phyloP scores from a whole-genome alignment of 805 yeast species.

The Candida corydali region DNA sequence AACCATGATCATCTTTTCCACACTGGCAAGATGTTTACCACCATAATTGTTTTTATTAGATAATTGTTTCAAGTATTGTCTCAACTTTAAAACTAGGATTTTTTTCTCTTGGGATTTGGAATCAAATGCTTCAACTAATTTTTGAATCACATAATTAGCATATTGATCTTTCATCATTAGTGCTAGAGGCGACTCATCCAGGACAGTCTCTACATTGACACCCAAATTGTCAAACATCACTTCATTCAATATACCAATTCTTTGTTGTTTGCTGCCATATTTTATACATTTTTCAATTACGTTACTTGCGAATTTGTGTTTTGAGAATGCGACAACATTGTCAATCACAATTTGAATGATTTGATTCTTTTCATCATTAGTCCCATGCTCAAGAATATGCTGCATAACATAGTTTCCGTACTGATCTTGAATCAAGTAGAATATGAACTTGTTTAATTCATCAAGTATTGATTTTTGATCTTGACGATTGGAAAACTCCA shows the following conservation, averaged over 20 bases:
- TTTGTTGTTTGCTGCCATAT: conserved; percentile 61
- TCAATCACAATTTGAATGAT: conserved; percentile 68
- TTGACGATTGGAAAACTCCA: conserved; percentile 67
- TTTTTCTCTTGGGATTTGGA: conserved; percentile 59
- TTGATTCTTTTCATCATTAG: conserved; percentile 50
- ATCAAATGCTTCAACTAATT: conserved; percentile 77
- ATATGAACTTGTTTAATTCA: conserved; percentile 70
- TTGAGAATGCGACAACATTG: conserved; percentile 76
- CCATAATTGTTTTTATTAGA: conserved; percentile 64
- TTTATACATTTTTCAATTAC: conserved; percentile 93
- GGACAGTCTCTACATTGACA: conserved; percentile 42
- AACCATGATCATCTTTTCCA: conserved; percentile 51
- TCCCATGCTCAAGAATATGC: conserved; percentile 86
- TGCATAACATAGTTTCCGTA: conserved; percentile 98
- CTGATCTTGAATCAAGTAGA: conserved; percentile 85
- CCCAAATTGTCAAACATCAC: conserved; percentile 56
- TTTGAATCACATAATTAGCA: conserved; percentile 96
- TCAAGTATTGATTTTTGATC: conserved; percentile 66
- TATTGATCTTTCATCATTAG: conserved; percentile 97
- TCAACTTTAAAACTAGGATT: conserved; percentile 66
- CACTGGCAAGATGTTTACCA: conserved; percentile 81
- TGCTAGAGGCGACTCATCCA: conserved; percentile 68
- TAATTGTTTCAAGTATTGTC: conserved; percentile 73
- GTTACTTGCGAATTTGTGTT: conserved; percentile 95
- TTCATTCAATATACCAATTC: conserved; percentile 58